Base-by-base conservation (phyloP, 257 asterid genomes). In the Nicotiana tomentosiformis region DNA sequence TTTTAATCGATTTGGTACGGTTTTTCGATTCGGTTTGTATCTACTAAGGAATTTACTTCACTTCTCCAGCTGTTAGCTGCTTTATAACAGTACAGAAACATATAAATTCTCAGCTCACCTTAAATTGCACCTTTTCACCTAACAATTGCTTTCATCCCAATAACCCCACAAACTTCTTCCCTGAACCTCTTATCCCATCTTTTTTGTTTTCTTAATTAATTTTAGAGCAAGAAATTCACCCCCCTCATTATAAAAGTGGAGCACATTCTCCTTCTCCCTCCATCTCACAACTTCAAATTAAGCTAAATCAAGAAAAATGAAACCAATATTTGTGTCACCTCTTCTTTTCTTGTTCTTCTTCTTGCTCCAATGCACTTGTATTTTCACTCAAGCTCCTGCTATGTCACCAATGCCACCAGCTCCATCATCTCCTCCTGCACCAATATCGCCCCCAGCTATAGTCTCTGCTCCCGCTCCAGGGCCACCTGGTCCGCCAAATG, bases 401-500 rank as follows among this genome's bases (percentile, higher is more conserved):
- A 69, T 69, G 10, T 30, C 53, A 18, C 77, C 77, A 37, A n/a
- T 10, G 18, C 29, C 80, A 20, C 83, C 83, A 6, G 53, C 37
- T 43, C 29, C 66, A 51, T 87, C 91, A 0, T 78, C 89, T 74
- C 57, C 81, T 14, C 5, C 49, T 7, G 53, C 77, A 5, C 35
- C 62, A 55, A 17, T 20, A 26, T 70, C 39, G 3, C 14, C 23
- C 80, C 20, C 65, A n/a, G 12, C 23, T 35, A 1, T 35, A 10
- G 82, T 81, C 32, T 65, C 77, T 6, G 88, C 90, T 0, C 80
- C 85, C 8, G 86, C 91, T 68, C 90, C 93, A 5, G 87, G 83
- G 1, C 92, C 90, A 2, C 61, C 84, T 0, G 90, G 89, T 53
- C 88, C 90, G 2, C 60, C 91, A 26, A 87, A 90, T 18, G 64